Base-by-base conservation (phyloP, 805 yeast species). In the Saccharomycopsis fibuligera region DNA sequence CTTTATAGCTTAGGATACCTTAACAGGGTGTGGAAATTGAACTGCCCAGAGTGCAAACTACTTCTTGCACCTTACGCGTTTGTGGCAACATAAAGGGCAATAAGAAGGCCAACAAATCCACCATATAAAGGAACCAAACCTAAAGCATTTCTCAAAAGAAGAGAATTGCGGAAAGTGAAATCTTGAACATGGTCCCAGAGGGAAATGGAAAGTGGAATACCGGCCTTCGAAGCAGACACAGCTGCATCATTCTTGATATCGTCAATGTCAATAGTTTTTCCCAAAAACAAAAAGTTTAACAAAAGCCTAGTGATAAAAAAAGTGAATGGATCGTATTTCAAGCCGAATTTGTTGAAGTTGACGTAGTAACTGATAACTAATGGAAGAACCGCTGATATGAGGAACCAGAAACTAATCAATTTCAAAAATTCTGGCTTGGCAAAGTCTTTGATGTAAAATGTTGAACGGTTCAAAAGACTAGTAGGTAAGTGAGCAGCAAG, bases 271-370 rank as follows among this genome's bases (percentile, higher is more conserved):
- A 62, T 59, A 38, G 55, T 33, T 22, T 58, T 56, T 3, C 58
- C 56, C 35, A 60, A 49, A 50, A 71, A 57, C 50, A 67, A 60
- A 60, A 68, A 70, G 53, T 68, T 67, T 23, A 72, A 53, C 52
- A 77, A 57, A 27, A 73, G 60, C 60, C 78, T 77, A 45, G 68
- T 53, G 56, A 79, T 61, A 49, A 74, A 73, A 61, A 74, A 78
- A 43, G 72, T 64, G 54, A 79, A 69, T 37, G 85, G 83, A 60
- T 79, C 86, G 61, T 60, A 70, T 16, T 27, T 44, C 14, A 12
- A 10, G 19, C 41, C 42, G 24, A 29, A 17, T 16, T 52, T 52
- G 35, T 57, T 56, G 36, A 63, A 63, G 53, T 63, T 63, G 47
- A 63, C 51, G 55, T 62, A 63, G 49, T 58, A 63, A 24, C 63